Evolutionary conservation across 2,329 filamentous ascomycete genomes (phyloP).

Genomic region (Coniochaeta pulveracea): DNA sequence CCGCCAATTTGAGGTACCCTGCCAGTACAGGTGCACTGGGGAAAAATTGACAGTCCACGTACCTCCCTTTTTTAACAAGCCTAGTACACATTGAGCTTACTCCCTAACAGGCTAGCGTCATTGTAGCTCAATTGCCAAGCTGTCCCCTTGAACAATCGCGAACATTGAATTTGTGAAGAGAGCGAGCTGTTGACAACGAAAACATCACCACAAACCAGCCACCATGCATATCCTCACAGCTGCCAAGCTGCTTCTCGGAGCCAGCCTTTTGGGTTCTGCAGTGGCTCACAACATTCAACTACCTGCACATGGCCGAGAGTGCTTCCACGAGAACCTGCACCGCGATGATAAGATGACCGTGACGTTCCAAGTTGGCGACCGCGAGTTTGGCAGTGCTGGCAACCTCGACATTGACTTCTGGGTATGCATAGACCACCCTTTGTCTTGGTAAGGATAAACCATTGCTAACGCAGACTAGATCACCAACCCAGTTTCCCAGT

Average conservation of each 20-base stretch:
- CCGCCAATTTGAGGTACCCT: no score
- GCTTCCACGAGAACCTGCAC: constrained; percentile 91
- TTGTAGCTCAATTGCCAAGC: constrained; percentile 7
- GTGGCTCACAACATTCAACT: constrained; percentile 93
- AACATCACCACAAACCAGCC: constrained; percentile 8
- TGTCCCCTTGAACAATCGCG: constrained; percentile 5
- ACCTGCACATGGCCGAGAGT: constrained; percentile 85
- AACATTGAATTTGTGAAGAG: constrained; percentile 5
- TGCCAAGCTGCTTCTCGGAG: constrained; percentile 26
- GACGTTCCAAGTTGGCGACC: constrained; percentile 93
- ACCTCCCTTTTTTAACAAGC: no score
- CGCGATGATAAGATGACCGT: constrained; percentile 97
- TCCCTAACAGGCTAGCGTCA: no score
- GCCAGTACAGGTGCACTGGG: no score
- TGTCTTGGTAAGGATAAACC: constrained; percentile 4
- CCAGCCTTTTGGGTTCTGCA: constrained; percentile 46
- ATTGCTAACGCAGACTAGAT: constrained; percentile 39
- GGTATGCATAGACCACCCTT: constrained; percentile 44
- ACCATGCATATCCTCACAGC: constrained; percentile 32
- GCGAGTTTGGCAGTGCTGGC: constrained; percentile 87
- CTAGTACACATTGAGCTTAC: no score
- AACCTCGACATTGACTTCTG: constrained; percentile 97
- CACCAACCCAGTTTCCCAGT: constrained; percentile 62
- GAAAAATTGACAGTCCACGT: no score
- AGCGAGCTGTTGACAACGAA: constrained; percentile 5